These are phyloP conservation scores for Salvia hispanica DNA, from an alignment of 257 asterid species.

Conservation along the genomic window DNA sequence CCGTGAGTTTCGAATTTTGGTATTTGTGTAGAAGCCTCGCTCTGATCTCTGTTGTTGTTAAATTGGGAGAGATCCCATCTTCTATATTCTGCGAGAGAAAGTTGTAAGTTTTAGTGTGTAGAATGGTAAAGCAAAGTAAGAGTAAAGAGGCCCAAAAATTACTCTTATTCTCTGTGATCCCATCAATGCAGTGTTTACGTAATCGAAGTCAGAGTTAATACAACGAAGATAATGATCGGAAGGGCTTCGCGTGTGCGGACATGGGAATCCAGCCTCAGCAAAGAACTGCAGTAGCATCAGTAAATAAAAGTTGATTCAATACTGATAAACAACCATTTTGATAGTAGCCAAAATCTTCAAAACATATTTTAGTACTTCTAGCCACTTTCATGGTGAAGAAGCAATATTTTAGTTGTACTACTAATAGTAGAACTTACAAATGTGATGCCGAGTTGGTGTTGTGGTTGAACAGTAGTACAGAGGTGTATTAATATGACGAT, in stretches of 20 bases:
- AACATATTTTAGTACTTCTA: too few species aligned
- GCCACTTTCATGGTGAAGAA: too few species aligned
- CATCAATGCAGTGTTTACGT: conserved; percentile 50
- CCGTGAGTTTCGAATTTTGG: conserved; percentile 48
- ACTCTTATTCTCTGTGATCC: conserved; percentile 56
- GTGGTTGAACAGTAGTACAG: too few species aligned
- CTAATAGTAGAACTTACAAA: too few species aligned
- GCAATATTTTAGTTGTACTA: too few species aligned
- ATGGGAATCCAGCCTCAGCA: conserved; percentile 83
- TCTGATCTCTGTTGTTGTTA: conserved; percentile 66
- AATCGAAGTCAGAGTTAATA: conserved; percentile 78
- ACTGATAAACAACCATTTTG: too few species aligned
- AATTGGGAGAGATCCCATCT: conserved; percentile 30
- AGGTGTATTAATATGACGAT: too few species aligned
- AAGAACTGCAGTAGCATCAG: conserved; percentile 56
- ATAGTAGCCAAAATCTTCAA: too few species aligned
- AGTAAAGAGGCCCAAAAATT: neutral
- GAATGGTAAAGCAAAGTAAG: neutral
- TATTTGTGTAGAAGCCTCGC: conserved; percentile 65
- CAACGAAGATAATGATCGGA: conserved; percentile 92
- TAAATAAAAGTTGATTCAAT: too few species aligned
- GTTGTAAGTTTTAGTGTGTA: neutral
- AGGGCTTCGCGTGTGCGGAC: conserved; percentile 82
- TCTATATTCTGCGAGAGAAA: conserved; percentile 41
- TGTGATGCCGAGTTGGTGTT: too few species aligned